phyloP scores from a whole-genome alignment of 2,329 filamentous ascomycete species.

The Plenodomus lindquistii region DNA sequence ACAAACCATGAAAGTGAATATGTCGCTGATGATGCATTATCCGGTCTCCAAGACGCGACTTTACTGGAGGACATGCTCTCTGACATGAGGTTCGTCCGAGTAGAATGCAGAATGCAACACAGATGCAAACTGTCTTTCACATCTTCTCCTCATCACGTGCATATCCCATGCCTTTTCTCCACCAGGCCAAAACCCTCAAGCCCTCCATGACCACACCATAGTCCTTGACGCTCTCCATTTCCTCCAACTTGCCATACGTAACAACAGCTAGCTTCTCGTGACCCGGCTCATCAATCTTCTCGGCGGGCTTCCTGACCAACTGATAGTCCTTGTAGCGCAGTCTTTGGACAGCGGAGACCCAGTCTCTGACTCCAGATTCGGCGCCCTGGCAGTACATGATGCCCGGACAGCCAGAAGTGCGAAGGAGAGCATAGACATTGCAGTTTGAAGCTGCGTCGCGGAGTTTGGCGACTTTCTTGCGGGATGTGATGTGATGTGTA shows the following conservation, averaged over 20 bases:
- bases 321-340: constrained; percentile 76
- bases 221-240: constrained; percentile 66
- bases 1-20: too few relatives aligned
- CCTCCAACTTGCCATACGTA: constrained; percentile 49
- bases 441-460: constrained; percentile 65
- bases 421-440: constrained; percentile 66
- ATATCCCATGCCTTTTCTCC: constrained; percentile 69
- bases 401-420: constrained; percentile 70
- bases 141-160: constrained; percentile 19
- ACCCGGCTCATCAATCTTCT: constrained; percentile 20
- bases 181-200: constrained; percentile 65
- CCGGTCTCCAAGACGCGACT: too few relatives aligned
- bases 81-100: too few relatives aligned
- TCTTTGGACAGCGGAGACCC: constrained; percentile 66
- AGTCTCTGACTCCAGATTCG: constrained; percentile 60
- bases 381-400: constrained; percentile 77
- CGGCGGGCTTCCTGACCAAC: constrained; percentile 59
- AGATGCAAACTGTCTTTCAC: too few relatives aligned
- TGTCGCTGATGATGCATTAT: too few relatives aligned
- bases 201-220: constrained; percentile 66
- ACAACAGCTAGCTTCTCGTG: background rate
- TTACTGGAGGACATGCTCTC: too few relatives aligned
- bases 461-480: constrained; percentile 70
- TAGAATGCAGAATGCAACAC: too few relatives aligned
- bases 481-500: constrained; percentile 80